A percentile compares a stretch with the other conserved stretches of the same genome.
phyloP scores from a whole-genome alignment of 202 grass and related monocot species.

The Cymbopogon flexuosus region DNA sequence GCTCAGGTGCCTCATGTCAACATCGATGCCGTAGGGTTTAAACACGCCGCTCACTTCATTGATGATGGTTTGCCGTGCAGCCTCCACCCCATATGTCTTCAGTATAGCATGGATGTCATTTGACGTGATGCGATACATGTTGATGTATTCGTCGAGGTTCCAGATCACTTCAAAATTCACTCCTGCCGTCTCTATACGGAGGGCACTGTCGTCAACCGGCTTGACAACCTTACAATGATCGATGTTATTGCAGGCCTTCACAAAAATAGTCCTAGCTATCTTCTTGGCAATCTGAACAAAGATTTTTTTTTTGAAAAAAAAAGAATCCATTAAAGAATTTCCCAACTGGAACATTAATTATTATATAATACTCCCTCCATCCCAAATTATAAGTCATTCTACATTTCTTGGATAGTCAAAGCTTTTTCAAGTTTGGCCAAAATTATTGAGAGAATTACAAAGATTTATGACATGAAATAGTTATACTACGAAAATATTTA shows the following conservation, averaged over 20 bases:
- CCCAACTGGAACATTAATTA: not conserved
- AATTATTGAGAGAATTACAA: too few relatives aligned
- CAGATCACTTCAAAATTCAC: slow-evolving; percentile 68
- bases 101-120: slow-evolving; percentile 77
- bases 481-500: too few relatives aligned
- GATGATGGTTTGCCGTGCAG: slow-evolving; percentile 61
- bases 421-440: too few relatives aligned
- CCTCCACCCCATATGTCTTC: slow-evolving; percentile 77
- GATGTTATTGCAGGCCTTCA: slow-evolving; percentile 58
- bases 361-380: not conserved
- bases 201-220: too few relatives aligned
- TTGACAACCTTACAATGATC: slow-evolving; percentile 31
- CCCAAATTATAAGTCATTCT: too few relatives aligned
- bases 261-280: slow-evolving; percentile 49
- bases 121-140: slow-evolving; percentile 27
- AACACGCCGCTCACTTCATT: slow-evolving; percentile 61
- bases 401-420: too few relatives aligned
- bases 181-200: slow-evolving; percentile 52
- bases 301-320: not conserved
- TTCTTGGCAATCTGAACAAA: slow-evolving; percentile 66
- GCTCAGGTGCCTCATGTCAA: slow-evolving; percentile 66
- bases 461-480: too few relatives aligned
- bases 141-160: slow-evolving; percentile 44
- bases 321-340: slow-evolving; percentile 6
- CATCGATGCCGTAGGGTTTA: slow-evolving; percentile 48